phyloP scores from a whole-genome alignment of 345 rosid species.

The Bruguiera sexangula region DNA sequence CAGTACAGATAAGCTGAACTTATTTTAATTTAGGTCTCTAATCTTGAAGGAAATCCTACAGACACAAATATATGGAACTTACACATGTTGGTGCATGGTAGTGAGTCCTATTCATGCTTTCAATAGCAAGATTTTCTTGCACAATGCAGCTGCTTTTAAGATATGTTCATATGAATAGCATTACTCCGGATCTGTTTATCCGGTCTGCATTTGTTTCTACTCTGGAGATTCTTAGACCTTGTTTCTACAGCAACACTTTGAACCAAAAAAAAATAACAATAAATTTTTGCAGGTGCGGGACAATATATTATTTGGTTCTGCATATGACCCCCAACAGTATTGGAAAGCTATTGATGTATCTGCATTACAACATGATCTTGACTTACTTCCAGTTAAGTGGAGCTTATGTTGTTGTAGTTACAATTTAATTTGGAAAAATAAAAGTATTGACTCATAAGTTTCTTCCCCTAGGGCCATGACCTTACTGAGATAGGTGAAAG shows the following conservation, averaged over 20 bases:
- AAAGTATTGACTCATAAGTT: constrained; percentile 11
- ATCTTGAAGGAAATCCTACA: too few relatives aligned
- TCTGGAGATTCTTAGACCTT: neutral
- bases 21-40: neutral
- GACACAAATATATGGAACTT: too few relatives aligned
- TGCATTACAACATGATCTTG: constrained; percentile 85
- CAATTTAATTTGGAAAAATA: constrained; percentile 1
- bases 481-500: constrained; percentile 37
- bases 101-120: too few relatives aligned
- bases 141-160: too few relatives aligned
- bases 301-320: constrained; percentile 86
- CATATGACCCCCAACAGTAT: constrained; percentile 64
- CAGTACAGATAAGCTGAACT: neutral
- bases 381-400: constrained; percentile 61
- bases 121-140: too few relatives aligned
- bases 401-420: constrained; percentile 3
- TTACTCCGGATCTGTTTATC: too few relatives aligned
- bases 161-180: too few relatives aligned
- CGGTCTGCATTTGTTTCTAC: neutral
- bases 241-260: neutral
- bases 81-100: too few relatives aligned
- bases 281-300: constrained; percentile 63
- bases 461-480: constrained; percentile 65
- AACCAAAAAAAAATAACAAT: neutral
- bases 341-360: constrained; percentile 80